Evolutionary conservation across 2,329 filamentous ascomycete genomes (phyloP).

Genomic region (Fonsecaea pedrosoi): DNA sequence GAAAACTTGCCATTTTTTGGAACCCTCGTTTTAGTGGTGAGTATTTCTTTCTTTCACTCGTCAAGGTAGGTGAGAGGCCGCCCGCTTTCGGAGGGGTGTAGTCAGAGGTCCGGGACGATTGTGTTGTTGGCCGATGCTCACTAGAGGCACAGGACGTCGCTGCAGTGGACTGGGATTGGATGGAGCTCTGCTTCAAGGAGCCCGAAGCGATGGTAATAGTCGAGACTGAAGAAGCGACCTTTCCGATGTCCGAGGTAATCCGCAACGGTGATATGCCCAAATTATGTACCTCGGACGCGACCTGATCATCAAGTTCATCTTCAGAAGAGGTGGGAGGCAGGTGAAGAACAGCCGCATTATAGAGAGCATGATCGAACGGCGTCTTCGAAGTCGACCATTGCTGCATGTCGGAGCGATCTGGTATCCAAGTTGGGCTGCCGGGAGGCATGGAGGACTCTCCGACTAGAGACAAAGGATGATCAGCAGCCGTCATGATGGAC

Average conservation of each 20-base stretch:
- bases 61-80: conserved; percentile 22
- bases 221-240: conserved; percentile 43
- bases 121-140: conserved; percentile 34
- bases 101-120: conserved; percentile 27
- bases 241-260: conserved; percentile 46
- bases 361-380: conserved; percentile 47
- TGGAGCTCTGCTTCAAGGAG: conserved; percentile 32
- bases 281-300: conserved; percentile 48
- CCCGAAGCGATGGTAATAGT: conserved; percentile 38
- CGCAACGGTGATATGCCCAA: conserved; percentile 50
- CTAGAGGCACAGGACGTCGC: conserved; percentile 39
- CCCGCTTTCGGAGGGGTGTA: conserved; percentile 22
- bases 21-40: conserved; percentile 37
- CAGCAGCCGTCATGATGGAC: conserved; percentile 29
- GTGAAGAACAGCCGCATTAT: conserved; percentile 48
- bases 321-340: conserved; percentile 47
- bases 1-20: conserved; percentile 38
- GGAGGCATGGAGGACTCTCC: conserved; percentile 17
- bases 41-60: conserved; percentile 33
- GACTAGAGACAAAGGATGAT: conserved; percentile 26
- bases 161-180: conserved; percentile 40
- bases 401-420: conserved; percentile 25
- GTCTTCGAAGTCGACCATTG: conserved; percentile 26
- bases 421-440: conserved; percentile 24
- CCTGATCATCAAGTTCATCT: conserved; percentile 47